These are phyloP conservation scores for Magnusiomyces paraingens DNA, from an alignment of 1,139 yeast species.

Conservation along the genomic window DNA sequence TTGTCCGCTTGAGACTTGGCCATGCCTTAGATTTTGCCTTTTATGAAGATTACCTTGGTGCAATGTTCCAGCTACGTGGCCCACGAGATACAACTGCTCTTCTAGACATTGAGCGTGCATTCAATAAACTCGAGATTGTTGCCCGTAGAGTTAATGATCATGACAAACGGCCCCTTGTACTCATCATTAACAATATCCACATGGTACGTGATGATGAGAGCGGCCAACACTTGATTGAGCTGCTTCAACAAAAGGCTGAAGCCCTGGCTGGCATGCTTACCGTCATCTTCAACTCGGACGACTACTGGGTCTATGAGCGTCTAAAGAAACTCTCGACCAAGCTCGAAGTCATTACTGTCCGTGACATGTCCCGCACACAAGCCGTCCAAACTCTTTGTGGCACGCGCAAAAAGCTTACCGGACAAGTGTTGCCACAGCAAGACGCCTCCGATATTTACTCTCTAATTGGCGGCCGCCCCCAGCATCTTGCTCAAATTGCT, in stretches of 20 bases:
- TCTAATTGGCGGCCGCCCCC: constrained; percentile 79
- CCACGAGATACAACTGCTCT: constrained; percentile 82
- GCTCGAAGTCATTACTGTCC: constrained; percentile 62
- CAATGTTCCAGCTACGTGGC: constrained; percentile 73
- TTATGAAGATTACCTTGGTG: constrained; percentile 78
- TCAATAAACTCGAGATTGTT: constrained; percentile 65
- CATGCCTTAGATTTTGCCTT: constrained; percentile 67
- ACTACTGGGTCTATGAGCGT: constrained; percentile 81
- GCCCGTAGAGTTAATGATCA: constrained; percentile 45
- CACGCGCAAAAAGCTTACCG: constrained; percentile 45
- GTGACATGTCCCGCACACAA: constrained; percentile 55
- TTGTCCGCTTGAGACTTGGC: constrained; percentile 70
- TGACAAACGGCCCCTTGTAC: constrained; percentile 50
- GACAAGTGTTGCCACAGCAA: constrained; percentile 37
- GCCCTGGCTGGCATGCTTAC: constrained; percentile 68
- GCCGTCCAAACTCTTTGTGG: constrained; percentile 51
- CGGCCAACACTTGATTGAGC: constrained; percentile 64
- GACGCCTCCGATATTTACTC: constrained; percentile 55
- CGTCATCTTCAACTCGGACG: constrained; percentile 73
- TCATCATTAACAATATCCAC: constrained; percentile 71
- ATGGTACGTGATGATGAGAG: constrained; percentile 64
- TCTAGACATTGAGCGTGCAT: constrained; percentile 76
- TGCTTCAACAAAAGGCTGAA: constrained; percentile 80
- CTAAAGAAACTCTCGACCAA: constrained; percentile 68
- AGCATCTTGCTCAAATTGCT: constrained; percentile 70